Conservation (phyloP, 1,284 basidiomycete species). For the Volvariella volvacea region DNA sequence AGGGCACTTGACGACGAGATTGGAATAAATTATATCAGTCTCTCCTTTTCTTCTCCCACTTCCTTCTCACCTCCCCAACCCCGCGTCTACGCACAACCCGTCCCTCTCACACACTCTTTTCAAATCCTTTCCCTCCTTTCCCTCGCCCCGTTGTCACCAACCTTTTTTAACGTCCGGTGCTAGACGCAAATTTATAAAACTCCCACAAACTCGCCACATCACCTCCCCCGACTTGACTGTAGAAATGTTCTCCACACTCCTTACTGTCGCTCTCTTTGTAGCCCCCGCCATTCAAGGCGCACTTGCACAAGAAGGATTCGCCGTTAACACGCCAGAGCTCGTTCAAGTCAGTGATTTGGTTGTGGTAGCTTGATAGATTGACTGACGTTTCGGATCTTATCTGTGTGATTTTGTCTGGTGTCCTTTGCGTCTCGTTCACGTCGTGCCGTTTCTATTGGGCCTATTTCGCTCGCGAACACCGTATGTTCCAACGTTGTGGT, state of each 20-base stretch:
- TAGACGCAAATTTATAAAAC: slow-evolving; percentile 2
- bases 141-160: slow-evolving; percentile 9
- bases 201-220: too few species aligned
- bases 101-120: too few species aligned
- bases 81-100: slow-evolving; percentile 10
- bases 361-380: neutral
- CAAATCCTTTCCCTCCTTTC: too few species aligned
- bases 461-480: neutral
- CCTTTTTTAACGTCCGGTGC: too few species aligned
- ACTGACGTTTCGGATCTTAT: too few species aligned
- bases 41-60: slow-evolving; percentile 18
- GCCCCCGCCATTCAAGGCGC: slow-evolving; percentile 44
- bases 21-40: slow-evolving; percentile 1
- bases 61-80: slow-evolving; percentile 15
- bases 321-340: slow-evolving; percentile 43
- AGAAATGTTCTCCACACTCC: slow-evolving; percentile 71
- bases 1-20: neutral
- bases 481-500: too few species aligned
- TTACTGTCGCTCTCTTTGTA: slow-evolving; percentile 64
- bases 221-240: too few species aligned
- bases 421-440: too few species aligned
- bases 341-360: slow-evolving; percentile 39
- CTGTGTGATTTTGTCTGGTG: slow-evolving; percentile 2
- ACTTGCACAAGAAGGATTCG: slow-evolving; percentile 38
- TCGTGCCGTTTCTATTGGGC: slow-evolving; percentile 4